Percentiles rank a stretch among this genome's conserved stretches.
These are phyloP conservation scores for Lactifluus echinatus DNA, from an alignment of 768 basidiomycete species.

Conservation along the genomic window DNA sequence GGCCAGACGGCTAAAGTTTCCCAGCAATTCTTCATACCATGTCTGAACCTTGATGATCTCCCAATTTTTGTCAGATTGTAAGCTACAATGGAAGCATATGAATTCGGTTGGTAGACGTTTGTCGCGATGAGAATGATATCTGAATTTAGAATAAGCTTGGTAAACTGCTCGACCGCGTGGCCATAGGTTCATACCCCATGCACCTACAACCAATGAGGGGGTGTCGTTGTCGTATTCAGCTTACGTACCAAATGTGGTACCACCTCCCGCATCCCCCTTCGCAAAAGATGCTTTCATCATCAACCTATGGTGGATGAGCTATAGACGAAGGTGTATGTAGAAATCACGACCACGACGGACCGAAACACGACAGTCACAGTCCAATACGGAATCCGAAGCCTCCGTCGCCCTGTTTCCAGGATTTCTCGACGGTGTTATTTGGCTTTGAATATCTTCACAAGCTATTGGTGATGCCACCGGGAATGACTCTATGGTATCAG, in stretches of 20 bases:
- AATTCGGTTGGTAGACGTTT: constrained; percentile 51
- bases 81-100: constrained; percentile 60
- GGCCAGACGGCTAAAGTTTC: constrained; percentile 60
- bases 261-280: constrained; percentile 66
- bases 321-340: neutral
- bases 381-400: constrained; percentile 34
- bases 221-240: neutral
- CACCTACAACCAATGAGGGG: constrained; percentile 35
- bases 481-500: constrained; percentile 35
- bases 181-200: constrained; percentile 39
- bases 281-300: constrained; percentile 46
- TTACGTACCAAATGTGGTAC: constrained; percentile 66
- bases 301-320: constrained; percentile 35
- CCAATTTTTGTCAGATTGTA: constrained; percentile 48
- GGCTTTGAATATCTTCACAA: neutral
- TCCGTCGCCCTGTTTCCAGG: constrained; percentile 8
- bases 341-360: constrained; percentile 29
- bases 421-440: constrained; percentile 11
- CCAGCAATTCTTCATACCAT: constrained; percentile 49
- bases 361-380: constrained; percentile 63
- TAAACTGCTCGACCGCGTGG: neutral
- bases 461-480: constrained; percentile 13
- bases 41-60: constrained; percentile 51
- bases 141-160: constrained; percentile 22
- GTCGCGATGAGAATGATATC: constrained; percentile 57